phyloP scores from a whole-genome alignment of 306 rosid genomes.

The Luffa acutangula region DNA sequence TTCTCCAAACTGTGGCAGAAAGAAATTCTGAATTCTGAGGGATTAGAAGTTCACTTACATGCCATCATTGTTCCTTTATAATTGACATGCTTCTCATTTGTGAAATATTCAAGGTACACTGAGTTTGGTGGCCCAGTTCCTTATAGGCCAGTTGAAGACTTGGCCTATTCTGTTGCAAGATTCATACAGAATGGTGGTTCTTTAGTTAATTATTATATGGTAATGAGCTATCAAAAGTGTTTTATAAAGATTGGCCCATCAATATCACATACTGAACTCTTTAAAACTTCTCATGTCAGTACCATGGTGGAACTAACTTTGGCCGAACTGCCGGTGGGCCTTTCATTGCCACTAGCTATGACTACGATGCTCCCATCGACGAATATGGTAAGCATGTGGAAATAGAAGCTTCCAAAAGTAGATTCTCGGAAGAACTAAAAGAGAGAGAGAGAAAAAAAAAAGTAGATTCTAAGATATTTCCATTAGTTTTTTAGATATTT shows the following conservation, averaged over 20 bases:
- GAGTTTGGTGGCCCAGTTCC: conserved; percentile 84
- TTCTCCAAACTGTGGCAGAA: not conserved
- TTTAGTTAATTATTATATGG: conserved; percentile 87
- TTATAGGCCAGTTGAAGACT: conserved; percentile 72
- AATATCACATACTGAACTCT: not conserved
- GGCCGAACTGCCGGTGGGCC: conserved; percentile 83
- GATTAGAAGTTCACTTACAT: not conserved
- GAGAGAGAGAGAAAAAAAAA: not conserved
- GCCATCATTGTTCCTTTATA: not conserved
- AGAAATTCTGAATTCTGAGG: not conserved
- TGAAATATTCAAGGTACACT: conserved; percentile 49
- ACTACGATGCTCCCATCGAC: conserved; percentile 85
- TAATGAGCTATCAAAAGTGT: not conserved
- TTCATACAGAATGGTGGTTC: conserved; percentile 86
- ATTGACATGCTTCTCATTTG: not conserved
- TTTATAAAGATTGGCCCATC: not conserved
- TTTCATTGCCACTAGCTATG: conserved; percentile 88
- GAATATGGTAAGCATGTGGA: conserved; percentile 57
- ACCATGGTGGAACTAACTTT: conserved; percentile 98
- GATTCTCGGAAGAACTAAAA: not conserved
- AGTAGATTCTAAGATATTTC: not conserved
- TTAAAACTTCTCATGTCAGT: conserved; percentile 30
- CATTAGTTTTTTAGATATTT: not conserved
- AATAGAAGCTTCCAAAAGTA: not conserved
- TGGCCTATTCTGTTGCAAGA: conserved; percentile 74